Conservation (phyloP, 2,329 filamentous ascomycete genomes). For the Fusarium sp. region DNA sequence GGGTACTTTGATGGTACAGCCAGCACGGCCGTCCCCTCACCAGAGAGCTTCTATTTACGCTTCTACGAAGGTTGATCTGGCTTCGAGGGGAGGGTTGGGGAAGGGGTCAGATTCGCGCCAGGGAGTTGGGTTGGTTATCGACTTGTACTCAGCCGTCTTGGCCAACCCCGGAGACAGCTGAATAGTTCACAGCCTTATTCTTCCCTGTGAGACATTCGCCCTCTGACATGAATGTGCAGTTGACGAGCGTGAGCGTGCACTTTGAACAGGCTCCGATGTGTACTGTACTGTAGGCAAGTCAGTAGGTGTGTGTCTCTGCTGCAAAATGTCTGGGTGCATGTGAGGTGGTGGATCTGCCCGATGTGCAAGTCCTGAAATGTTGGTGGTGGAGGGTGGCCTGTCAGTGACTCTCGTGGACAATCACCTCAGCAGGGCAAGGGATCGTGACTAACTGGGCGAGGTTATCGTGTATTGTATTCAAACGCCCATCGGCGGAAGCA, state of each 20-base stretch:
- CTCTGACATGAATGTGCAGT: not conserved
- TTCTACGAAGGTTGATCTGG: not conserved
- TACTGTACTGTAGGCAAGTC: too few relatives aligned
- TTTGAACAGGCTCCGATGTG: not conserved
- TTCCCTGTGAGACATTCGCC: not conserved
- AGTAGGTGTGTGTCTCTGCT: not conserved
- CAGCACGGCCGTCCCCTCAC: constrained; percentile 25
- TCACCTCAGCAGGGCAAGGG: constrained; percentile 30
- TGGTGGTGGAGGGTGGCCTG: constrained; percentile 31
- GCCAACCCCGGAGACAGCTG: too few relatives aligned
- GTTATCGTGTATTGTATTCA: not conserved
- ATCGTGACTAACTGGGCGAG: constrained; percentile 13
- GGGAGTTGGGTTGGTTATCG: too few relatives aligned
- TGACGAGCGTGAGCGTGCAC: not conserved
- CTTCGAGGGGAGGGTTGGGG: not conserved
- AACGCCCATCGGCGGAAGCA: too few relatives aligned
- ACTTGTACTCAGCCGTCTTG: too few relatives aligned
- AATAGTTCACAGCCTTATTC: too few relatives aligned
- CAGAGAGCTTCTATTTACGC: constrained; percentile 21
- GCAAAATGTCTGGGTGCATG: constrained; percentile 26
- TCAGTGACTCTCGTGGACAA: constrained; percentile 36
- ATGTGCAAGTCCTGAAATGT: constrained; percentile 21
- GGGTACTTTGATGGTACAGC: constrained; percentile 29
- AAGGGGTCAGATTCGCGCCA: too few relatives aligned
- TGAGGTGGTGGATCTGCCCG: constrained; percentile 20